Evolutionary conservation across 345 rosid genomes (phyloP), one percentile per base, ranked within the genome.

Genomic region (Citrus sp.): DNA sequence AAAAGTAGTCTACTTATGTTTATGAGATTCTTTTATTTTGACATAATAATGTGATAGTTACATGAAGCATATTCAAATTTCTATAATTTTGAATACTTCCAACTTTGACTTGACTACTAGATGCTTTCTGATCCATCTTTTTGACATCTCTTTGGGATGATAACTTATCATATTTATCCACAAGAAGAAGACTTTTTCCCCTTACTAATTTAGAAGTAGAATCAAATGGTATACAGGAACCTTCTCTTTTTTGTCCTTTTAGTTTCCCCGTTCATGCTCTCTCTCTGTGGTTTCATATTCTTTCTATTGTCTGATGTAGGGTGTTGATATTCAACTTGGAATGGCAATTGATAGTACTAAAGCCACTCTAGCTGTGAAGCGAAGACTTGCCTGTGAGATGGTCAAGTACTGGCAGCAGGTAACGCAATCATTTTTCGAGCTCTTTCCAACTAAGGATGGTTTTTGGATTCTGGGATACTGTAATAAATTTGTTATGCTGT

Each of bases 361-460:
- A 87, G 99, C 99, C 80, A 97, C 98, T 78, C 94, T 97, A 74
- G 98, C 99, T 74, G 99, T 97, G 83, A 97, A 97, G 83, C 89
- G 99, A 73, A 90, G 99, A 83, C 98, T 97, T 87, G 93, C 98
- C 72, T 97, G 99, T 84, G 99, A 97, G 91, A 93, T 97, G 98
- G 98, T 94, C 16, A 97, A 92, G 84, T 94, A 92, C 80, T 97
- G 98, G 99, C 98, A 94, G 87, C 99, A 97, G 97, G 99, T 96
- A 90, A 58, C 9, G 32, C 64, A 19, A 18, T 56, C 42, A 25
- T 58, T 75, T 46, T 69, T 27, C 40, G 28, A 69, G 71, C 55
- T 72, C 19, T 70, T 37, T 73, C 12, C 61, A 62, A 55, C 66
- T 25, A 22, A 73, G 65, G 10, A 18, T 74, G 35, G 24, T 24